Evolutionary conservation across 1,284 basidiomycete species (phyloP).

Genomic region (Macrocystidia cucumis): DNA sequence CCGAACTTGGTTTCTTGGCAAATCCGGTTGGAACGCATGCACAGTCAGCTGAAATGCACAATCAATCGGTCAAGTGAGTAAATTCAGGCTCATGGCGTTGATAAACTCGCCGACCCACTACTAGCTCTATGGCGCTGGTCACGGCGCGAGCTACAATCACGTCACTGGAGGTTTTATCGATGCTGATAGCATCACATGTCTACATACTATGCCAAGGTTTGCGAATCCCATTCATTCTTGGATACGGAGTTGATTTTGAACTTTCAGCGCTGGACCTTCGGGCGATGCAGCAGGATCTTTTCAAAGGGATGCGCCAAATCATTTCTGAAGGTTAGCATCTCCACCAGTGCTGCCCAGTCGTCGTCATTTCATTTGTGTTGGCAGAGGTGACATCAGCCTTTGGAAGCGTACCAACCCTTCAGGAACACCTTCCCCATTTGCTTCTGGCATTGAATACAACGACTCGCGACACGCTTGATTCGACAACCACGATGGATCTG

Average conservation of each 20-base stretch:
- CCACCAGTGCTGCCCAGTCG: no score
- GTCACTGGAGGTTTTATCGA: slow-evolving; percentile 68
- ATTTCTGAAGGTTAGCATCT: slow-evolving; percentile 41
- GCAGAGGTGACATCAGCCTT: slow-evolving; percentile 29
- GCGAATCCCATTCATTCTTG: slow-evolving; percentile 4
- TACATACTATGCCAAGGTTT: slow-evolving; percentile 69
- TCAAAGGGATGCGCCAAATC: slow-evolving; percentile 36
- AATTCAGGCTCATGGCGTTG: neutral
- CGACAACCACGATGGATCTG: slow-evolving; percentile 69
- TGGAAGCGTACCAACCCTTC: slow-evolving; percentile 22
- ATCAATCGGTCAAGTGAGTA: slow-evolving; percentile 74
- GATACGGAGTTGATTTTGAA: no score
- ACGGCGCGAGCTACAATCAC: slow-evolving; percentile 74
- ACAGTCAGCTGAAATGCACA: slow-evolving; percentile 80
- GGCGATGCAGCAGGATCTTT: slow-evolving; percentile 59
- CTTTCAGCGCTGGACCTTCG: slow-evolving; percentile 71
- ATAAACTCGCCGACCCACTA: neutral
- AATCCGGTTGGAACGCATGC: slow-evolving; percentile 80
- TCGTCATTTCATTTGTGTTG: slow-evolving; percentile 38
- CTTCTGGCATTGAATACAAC: no score
- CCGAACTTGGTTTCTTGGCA: slow-evolving; percentile 74
- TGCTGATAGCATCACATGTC: slow-evolving; percentile 69
- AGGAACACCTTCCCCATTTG: slow-evolving; percentile 31
- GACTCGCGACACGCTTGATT: slow-evolving; percentile 53
- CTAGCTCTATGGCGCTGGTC: slow-evolving; percentile 35